Base-by-base conservation (phyloP, 2,329 filamentous ascomycete genomes). In the Coniosporium tulheliwenetii region DNA sequence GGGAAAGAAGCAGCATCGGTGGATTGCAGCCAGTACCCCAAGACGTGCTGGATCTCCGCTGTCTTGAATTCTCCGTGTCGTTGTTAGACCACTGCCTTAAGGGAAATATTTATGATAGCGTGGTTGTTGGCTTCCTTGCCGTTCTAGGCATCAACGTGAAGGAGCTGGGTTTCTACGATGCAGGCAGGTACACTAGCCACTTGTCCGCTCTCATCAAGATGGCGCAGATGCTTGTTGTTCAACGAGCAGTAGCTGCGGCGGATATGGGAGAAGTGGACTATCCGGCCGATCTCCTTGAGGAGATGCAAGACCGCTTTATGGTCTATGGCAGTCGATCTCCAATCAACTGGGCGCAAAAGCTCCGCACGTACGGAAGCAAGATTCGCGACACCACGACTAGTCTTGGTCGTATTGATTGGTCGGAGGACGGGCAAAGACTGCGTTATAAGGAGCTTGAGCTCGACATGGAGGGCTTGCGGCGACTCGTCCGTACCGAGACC, bases 61-160 rank as follows among this genome's bases (percentile, higher is more conserved):
- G 39, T 42, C 48, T 50, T 36, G 16, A 39, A 29, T 50, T 51
- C 49, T 51, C 34, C 31, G 47, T 52, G 32, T 33, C 30, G 38
- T 44, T 52, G 38, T 41, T 51, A 31, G 42, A 48, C 41, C 37
- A 48, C 35, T 33, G 13, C 7, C 48, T 47, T 14, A 40, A 40
- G 10, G 34, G 39, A 12, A 44, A 35, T 32, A 44, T 49, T 41
- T 51, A 50, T 33, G 43, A 50, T 30, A 48, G 41, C 41, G 38
- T 41, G 36, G 46, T 51, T 19, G 49, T 49, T 14, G 48, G 39
- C 35, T 39, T 37, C 36, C 45, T 51, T 29, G 48, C 49, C 12
- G 42, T 49, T 29, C 45, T 52, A n/a, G 47, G 50, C 13, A 40
- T 52, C n/a, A 45, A 47, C 10, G 41, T 45, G 30, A n/a, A n/a